Evolutionary conservation across 169 alveolate genomes (phyloP).

Genomic region (Plasmodium gonderi): DNA sequence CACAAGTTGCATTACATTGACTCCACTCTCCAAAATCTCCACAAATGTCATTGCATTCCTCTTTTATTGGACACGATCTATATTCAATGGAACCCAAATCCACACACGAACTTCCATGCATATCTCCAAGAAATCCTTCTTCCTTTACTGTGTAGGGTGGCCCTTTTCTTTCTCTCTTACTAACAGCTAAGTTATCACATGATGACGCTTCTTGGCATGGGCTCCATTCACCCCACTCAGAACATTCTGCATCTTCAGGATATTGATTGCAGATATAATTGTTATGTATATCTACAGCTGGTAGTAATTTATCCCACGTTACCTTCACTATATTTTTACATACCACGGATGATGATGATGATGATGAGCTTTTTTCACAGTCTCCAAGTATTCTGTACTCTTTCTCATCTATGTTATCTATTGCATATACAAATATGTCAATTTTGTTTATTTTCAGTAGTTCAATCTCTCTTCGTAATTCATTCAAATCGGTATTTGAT

Average conservation of each 20-base stretch:
- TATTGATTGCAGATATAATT: conserved; percentile 38
- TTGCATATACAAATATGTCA: conserved; percentile 56
- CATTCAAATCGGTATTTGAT: conserved; percentile 48
- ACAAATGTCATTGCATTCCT: conserved; percentile 40
- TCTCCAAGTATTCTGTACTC: conserved; percentile 70
- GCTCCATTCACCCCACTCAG: conserved; percentile 74
- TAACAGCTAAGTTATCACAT: conserved; percentile 2
- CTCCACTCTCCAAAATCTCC: conserved; percentile 76
- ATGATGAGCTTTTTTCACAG: conserved; percentile 13
- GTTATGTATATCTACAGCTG: conserved; percentile 32
- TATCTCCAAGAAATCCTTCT: conserved; percentile 1
- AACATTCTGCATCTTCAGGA: conserved; percentile 73
- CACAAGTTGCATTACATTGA: conserved; percentile 50
- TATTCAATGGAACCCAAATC: conserved; percentile 55
- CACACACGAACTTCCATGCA: conserved; percentile 43
- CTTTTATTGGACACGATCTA: conserved; percentile 35
- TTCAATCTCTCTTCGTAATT: conserved; percentile 40
- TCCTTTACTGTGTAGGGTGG: conserved; percentile 60
- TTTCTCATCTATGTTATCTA: conserved; percentile 35
- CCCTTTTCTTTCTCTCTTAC: conserved; percentile 60
- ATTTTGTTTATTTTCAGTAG: conserved; percentile 54
- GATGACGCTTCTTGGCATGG: conserved; percentile 29
- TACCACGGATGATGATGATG: background rate
- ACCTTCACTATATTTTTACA: conserved; percentile 58
- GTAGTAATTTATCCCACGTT: conserved; percentile 51